Base-by-base conservation (phyloP, 208 protist genomes). In the Leishmania guyanensis region DNA sequence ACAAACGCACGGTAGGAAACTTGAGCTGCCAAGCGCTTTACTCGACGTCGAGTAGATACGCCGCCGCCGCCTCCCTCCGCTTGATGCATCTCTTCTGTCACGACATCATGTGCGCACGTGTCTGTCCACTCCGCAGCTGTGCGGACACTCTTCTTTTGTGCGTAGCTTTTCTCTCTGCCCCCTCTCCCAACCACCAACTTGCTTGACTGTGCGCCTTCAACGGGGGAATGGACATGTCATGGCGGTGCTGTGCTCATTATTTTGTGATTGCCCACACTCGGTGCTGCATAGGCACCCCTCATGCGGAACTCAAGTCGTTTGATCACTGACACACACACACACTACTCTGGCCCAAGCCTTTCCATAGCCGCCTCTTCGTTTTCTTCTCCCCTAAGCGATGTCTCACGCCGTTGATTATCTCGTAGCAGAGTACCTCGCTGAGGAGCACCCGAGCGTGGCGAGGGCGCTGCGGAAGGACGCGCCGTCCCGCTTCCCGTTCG, bases 401-500 rank as follows among this genome's bases (percentile, higher is more conserved):
- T 87, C 89, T 20, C 82, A 77, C 46, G 84, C 86, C 36, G 83
- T 94, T 56, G 87, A 95, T 66, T 36, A 84, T 54, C 82, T 90
- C 14, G 83, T 95, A 39, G 58, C 81, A 12, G 80, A 90, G 36
- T 95, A 95, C 83, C 87, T 95, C 54, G 36, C 86, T 54, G 80
- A 84, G 14, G 72, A 75, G 50, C 78, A 93, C 76, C 88, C 89
- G 20, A 64, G 70, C 3, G 88, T 88, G 2, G 88, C 89, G 20
- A 79, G 75, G 16, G 80, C 82, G 17, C 85, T 95, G 72, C 79
- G 81, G 58, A 83, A 83, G n/a, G 84, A 87, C 22, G 79, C 71
- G 26, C 72, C 69, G n/a, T 48, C 54, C 46, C 71, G 58, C 46
- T 79, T 54, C 10, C 82, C 82, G 2, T 85, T 85, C 29, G 82